These are phyloP conservation scores for Aspergillus amoenus DNA, from an alignment of 2,329 filamentous ascomycete species.

Conservation along the genomic window DNA sequence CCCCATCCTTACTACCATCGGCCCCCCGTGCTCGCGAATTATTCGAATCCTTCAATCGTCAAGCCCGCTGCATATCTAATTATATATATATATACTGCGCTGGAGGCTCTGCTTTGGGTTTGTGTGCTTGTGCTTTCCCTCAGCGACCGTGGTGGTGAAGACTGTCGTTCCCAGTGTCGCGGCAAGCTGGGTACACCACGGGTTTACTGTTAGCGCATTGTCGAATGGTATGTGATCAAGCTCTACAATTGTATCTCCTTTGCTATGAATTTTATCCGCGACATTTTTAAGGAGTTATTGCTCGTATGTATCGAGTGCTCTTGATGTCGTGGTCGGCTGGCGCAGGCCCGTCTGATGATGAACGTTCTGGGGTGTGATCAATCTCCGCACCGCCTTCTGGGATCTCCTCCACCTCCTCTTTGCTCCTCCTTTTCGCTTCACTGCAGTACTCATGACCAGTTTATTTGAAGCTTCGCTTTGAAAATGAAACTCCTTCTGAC, in stretches of 20 bases:
- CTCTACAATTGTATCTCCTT: conserved; percentile 14
- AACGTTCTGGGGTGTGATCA: conserved; percentile 35
- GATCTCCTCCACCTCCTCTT: conserved; percentile 19
- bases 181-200: conserved; percentile 31
- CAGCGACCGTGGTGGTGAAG: conserved; percentile 26
- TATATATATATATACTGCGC: conserved; percentile 2
- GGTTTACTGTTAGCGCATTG: conserved; percentile 37
- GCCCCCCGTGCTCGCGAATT: conserved; percentile 4
- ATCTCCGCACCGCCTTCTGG: conserved; percentile 43
- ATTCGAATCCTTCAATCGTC: conserved; percentile 18
- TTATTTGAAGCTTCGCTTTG: neutral
- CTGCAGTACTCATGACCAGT: neutral
- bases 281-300: neutral
- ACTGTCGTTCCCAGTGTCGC: conserved; percentile 32
- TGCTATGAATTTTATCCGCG: conserved; percentile 4
- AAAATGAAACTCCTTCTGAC: conserved; percentile 23
- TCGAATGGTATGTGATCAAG: conserved; percentile 35
- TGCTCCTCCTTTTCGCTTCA: conserved; percentile 7
- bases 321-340: conserved; percentile 14
- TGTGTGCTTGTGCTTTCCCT: conserved; percentile 3
- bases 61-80: neutral
- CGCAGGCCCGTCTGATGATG: conserved; percentile 25
- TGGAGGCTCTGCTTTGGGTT: conserved; percentile 14
- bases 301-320: neutral
- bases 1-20: conserved; percentile 18